Evolutionary conservation across 2,329 filamentous ascomycete genomes (phyloP).

Genomic region (Fusarium zealandicum): DNA sequence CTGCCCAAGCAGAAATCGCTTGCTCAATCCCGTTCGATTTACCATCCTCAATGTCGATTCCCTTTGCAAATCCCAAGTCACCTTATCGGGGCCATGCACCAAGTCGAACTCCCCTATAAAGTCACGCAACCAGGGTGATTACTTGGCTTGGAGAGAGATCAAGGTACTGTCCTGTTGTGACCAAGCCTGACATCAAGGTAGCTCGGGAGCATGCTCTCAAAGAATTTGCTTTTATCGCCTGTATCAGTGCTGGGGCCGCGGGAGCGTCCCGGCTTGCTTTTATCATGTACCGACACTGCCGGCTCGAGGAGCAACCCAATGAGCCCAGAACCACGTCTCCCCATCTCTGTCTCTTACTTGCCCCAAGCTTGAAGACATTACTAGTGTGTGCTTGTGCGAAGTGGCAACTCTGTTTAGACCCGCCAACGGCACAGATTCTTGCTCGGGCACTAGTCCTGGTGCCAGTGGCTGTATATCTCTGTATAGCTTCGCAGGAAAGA

Average conservation of each 20-base stretch:
- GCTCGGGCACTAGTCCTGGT: constrained; percentile 16
- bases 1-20: background rate
- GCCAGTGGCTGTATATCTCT: constrained; percentile 14
- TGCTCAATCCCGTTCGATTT: background rate
- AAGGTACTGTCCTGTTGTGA: too few species aligned
- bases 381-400: background rate
- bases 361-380: background rate
- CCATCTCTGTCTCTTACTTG: background rate
- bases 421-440: constrained; percentile 3
- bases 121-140: background rate
- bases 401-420: constrained; percentile 1
- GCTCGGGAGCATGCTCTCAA: background rate
- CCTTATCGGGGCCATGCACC: too few species aligned
- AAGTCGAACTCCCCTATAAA: background rate
- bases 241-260: constrained; percentile 3
- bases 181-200: too few species aligned
- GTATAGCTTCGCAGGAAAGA: constrained; percentile 1
- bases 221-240: background rate
- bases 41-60: background rate
- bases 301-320: constrained; percentile 1
- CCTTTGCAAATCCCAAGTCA: too few species aligned
- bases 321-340: background rate
- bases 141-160: background rate
- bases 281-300: constrained; percentile 1
- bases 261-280: constrained; percentile 5